Evolutionary conservation across 495 filamentous ascomycete species (phyloP).

Genomic region (Clohesyomyces aquaticus): DNA sequence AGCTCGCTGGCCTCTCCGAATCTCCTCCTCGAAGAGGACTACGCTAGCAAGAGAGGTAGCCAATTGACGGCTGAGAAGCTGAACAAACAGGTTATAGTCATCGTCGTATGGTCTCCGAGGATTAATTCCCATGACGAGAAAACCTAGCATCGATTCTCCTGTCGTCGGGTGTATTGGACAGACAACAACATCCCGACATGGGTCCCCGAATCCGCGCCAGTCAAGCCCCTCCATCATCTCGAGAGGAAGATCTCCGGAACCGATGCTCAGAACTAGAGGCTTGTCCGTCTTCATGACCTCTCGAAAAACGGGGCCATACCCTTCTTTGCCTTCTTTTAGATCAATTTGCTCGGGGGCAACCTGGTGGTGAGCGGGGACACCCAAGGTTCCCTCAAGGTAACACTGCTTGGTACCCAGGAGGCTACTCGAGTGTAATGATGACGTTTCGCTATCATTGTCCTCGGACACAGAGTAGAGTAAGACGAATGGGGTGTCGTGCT

Average conservation of each 20-base stretch:
- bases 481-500: constrained; percentile 42
- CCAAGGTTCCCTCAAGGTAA: constrained; percentile 63
- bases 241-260: constrained; percentile 60
- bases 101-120: constrained; percentile 69
- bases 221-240: constrained; percentile 63
- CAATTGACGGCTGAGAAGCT: constrained; percentile 69
- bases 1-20: constrained; percentile 66
- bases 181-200: constrained; percentile 65
- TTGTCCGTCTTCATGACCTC: constrained; percentile 65
- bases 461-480: constrained; percentile 44
- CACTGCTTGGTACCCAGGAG: constrained; percentile 57
- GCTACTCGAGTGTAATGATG: constrained; percentile 64
- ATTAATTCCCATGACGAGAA: constrained; percentile 70
- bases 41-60: constrained; percentile 73
- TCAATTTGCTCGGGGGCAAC: constrained; percentile 60
- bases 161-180: constrained; percentile 73
- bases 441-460: constrained; percentile 39
- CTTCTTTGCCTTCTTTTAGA: constrained; percentile 62
- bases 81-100: constrained; percentile 70
- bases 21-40: constrained; percentile 74
- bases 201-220: constrained; percentile 67
- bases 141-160: constrained; percentile 65
- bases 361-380: constrained; percentile 63
- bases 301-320: constrained; percentile 67
- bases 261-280: constrained; percentile 61